Conservation (phyloP, 202 grass and related monocot species). For the Schoenoplectus tabernaemontani region DNA sequence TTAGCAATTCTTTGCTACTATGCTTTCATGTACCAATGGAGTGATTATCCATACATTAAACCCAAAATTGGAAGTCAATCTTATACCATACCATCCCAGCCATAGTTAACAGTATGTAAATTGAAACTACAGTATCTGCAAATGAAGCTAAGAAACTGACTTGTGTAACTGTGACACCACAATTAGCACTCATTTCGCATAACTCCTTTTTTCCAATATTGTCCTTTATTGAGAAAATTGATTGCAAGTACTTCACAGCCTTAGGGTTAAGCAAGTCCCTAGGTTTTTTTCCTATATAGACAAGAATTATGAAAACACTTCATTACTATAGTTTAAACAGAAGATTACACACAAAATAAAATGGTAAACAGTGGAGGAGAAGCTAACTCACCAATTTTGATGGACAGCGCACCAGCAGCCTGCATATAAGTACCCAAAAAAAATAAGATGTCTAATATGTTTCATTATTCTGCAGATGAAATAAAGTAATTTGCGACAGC, state of each 20-base stretch:
- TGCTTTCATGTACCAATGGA: background rate
- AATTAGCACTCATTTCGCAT: conserved; percentile 75
- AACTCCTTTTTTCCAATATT: conserved; percentile 92
- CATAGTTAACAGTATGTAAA: background rate
- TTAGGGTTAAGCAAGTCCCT: conserved; percentile 93
- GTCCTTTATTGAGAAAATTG: conserved; percentile 94
- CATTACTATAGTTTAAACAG: background rate
- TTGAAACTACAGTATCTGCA: conserved; percentile 12
- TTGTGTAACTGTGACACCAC: conserved; percentile 70
- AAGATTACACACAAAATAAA: background rate
- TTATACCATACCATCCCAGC: background rate
- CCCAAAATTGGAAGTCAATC: background rate
- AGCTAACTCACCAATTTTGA: conserved; percentile 78
- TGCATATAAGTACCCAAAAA: conserved; percentile 44
- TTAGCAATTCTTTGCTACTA: background rate
- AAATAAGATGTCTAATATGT: conserved; percentile 21
- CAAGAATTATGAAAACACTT: background rate
- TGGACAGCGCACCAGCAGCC: conserved; percentile 94
- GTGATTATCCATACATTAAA: background rate
- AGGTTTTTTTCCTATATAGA: conserved; percentile 77
- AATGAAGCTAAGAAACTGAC: conserved; percentile 36
- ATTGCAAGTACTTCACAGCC: conserved; percentile 77
- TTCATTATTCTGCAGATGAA: background rate
- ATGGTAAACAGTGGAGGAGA: conserved; percentile 40
- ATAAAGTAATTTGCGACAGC: background rate